Percentiles rank a stretch among this genome's conserved stretches.
phyloP scores from a whole-genome alignment of 2,329 filamentous ascomycete genomes.

The Colletotrichum gloeosporioides region DNA sequence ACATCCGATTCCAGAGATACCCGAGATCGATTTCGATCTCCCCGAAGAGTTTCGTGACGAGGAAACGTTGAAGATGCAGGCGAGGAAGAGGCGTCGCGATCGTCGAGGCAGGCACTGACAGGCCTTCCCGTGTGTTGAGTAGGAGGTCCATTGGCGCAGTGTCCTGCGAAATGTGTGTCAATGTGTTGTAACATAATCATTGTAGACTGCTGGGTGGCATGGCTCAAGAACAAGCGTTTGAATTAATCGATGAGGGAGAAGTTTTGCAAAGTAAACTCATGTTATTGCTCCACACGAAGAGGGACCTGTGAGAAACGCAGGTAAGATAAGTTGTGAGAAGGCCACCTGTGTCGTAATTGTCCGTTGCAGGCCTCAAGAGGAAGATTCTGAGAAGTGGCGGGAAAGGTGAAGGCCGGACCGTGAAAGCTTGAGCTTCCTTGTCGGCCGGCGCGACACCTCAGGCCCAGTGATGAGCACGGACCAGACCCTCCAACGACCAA shows the following conservation, averaged over 20 bases:
- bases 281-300: neutral
- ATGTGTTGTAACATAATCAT: constrained; percentile 10
- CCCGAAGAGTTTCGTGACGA: constrained; percentile 68
- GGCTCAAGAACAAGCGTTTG: constrained; percentile 17
- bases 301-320: neutral
- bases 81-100: constrained; percentile 66
- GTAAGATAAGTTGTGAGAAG: too few relatives aligned
- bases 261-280: neutral
- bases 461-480: neutral
- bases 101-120: constrained; percentile 54
- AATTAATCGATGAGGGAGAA: neutral
- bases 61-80: constrained; percentile 62
- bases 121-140: neutral
- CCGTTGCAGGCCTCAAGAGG: neutral
- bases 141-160: neutral
- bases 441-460: neutral
- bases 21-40: constrained; percentile 75
- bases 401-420: neutral
- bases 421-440: neutral
- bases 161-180: neutral
- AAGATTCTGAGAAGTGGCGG: neutral
- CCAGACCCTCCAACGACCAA: neutral
- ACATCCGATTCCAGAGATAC: constrained; percentile 75
- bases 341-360: neutral
- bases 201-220: constrained; percentile 14